phyloP scores from a whole-genome alignment of 192 early-diverging fungal species.

The Chytriomyces sp. region DNA sequence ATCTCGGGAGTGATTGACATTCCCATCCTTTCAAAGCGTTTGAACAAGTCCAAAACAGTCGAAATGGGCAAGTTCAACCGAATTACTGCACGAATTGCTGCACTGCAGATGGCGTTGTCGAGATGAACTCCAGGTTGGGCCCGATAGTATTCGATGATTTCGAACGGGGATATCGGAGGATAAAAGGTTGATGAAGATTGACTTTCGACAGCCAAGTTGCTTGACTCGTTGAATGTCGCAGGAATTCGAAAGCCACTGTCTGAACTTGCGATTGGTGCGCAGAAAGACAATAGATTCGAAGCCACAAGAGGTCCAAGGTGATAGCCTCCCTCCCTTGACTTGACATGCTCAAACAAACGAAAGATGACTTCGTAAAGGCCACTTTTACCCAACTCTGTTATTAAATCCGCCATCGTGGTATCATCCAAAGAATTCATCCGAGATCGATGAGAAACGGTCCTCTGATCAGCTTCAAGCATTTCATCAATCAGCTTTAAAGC shows the following conservation, averaged over 20 bases:
- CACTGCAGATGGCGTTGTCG: slow-evolving; percentile 8
- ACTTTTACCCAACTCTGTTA: neutral
- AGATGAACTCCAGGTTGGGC: neutral
- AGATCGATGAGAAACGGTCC: neutral
- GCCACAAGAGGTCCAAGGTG: neutral
- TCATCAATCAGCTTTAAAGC: neutral
- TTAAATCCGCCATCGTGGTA: slow-evolving; percentile 2
- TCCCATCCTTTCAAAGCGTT: neutral
- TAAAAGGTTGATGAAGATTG: neutral
- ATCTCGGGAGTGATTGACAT: neutral
- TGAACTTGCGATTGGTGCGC: neutral
- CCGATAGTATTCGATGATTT: slow-evolving; percentile 3
- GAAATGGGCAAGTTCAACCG: slow-evolving; percentile 6
- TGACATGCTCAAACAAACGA: neutral
- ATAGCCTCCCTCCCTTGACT: neutral
- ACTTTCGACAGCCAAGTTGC: no score
- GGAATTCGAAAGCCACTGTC: no score
- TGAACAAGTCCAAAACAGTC: neutral
- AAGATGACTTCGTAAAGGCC: slow-evolving; percentile 20
- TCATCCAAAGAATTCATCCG: neutral
- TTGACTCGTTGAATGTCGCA: no score
- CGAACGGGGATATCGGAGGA: neutral
- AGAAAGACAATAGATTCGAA: slow-evolving; percentile 2
- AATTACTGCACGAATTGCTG: slow-evolving; percentile 10
- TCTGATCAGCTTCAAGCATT: no score